Conservation (phyloP, 805 yeast species). For the Saturnispora saitoi region DNA sequence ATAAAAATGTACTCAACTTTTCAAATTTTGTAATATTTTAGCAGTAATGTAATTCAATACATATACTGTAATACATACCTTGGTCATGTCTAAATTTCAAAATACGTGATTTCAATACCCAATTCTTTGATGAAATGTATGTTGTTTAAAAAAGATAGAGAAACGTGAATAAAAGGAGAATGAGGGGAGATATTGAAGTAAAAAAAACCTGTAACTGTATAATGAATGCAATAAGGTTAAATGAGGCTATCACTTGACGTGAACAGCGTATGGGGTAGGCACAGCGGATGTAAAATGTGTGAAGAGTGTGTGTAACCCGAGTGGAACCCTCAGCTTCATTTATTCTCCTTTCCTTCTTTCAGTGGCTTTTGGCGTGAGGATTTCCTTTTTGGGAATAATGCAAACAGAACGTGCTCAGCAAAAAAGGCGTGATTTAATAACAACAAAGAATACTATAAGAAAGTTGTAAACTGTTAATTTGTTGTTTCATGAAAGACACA, state of each 20-base stretch:
- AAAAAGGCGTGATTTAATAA: not conserved
- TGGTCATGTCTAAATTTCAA: not conserved
- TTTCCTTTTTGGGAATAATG: slow-evolving; percentile 18
- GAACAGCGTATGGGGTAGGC: not conserved
- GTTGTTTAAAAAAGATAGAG: not conserved
- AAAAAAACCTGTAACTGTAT: not conserved
- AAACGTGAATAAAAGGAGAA: not conserved
- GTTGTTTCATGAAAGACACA: not conserved
- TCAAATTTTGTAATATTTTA: not conserved
- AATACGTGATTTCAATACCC: not conserved
- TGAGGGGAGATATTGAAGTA: not conserved
- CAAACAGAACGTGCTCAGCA: slow-evolving; percentile 15
- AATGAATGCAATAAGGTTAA: not conserved
- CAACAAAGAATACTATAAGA: not conserved
- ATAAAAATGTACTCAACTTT: not conserved
- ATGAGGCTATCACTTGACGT: not conserved
- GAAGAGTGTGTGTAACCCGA: not conserved
- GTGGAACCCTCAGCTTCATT: slow-evolving; percentile 4
- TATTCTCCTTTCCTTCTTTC: slow-evolving; percentile 14
- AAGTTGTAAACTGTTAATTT: not conserved
- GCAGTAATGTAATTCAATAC: not conserved
- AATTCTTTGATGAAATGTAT: not conserved
- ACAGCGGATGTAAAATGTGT: not conserved
- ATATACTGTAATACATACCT: not conserved
- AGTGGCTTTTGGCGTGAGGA: slow-evolving; percentile 13